phyloP scores from a whole-genome alignment of 768 basidiomycete genomes.

The Boletus sp. region DNA sequence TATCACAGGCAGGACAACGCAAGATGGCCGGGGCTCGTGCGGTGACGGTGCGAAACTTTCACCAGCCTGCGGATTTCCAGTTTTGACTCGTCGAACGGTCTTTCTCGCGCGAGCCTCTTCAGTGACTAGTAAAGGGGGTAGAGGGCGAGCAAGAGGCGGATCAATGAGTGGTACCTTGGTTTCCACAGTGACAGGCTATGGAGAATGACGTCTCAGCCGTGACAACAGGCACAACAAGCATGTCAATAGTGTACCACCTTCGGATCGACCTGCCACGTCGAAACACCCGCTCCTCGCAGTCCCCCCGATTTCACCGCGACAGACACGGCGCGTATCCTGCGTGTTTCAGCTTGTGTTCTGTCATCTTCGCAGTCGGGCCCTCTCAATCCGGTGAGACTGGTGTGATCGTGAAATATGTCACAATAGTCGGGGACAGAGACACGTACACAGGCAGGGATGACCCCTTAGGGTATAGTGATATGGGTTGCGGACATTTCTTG shows the following conservation, averaged over 20 bases:
- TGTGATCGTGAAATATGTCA: background rate
- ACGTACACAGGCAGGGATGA: constrained; percentile 37
- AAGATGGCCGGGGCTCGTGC: constrained; percentile 20
- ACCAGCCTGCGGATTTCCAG: background rate
- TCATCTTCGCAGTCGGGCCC: constrained; percentile 52
- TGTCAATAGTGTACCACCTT: constrained; percentile 14
- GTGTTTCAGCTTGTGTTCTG: constrained; percentile 39
- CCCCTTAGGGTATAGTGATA: constrained; percentile 44
- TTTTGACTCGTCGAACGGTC: background rate
- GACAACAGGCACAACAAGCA: background rate
- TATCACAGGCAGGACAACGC: constrained; percentile 16
- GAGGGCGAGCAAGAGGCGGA: background rate
- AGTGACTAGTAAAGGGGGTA: constrained; percentile 22
- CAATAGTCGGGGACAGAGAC: background rate
- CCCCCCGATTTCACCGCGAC: constrained; percentile 38
- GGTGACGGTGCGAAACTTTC: constrained; percentile 15
- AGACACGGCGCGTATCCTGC: constrained; percentile 37
- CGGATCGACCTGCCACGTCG: constrained; percentile 11
- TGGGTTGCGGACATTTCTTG: constrained; percentile 26
- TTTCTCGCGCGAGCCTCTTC: constrained; percentile 15
- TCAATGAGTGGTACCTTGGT: constrained; percentile 9
- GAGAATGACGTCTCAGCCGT: background rate
- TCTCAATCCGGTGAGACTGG: constrained; percentile 35
- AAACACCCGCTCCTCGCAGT: constrained; percentile 20
- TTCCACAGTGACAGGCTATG: constrained; percentile 8